Conservation (phyloP, 306 rosid genomes). For the Vicia villosa region DNA sequence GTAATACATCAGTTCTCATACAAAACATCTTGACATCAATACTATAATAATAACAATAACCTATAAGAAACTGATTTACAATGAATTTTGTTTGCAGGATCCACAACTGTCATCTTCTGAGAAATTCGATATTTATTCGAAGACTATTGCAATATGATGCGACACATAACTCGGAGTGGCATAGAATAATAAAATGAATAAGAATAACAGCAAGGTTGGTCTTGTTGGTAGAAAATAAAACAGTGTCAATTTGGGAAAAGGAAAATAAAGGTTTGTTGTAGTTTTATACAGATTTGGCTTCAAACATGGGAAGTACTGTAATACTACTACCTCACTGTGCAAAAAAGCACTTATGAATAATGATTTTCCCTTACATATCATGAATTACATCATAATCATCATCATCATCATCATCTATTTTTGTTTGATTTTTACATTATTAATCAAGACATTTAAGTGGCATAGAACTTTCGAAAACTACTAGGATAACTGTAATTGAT, state of each 20-base stretch:
- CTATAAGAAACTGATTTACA: constrained; percentile 28
- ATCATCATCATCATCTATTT: not conserved
- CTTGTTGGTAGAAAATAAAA: constrained; percentile 1
- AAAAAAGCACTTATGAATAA: not conserved
- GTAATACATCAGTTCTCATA: constrained; percentile 26
- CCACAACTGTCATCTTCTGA: constrained; percentile 59
- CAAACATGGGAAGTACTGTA: not conserved
- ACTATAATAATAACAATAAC: not conserved
- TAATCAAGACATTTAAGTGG: too few relatives aligned
- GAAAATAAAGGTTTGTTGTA: not conserved
- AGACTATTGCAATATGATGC: constrained; percentile 36
- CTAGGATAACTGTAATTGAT: not conserved
- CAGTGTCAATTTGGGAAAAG: constrained; percentile 1
- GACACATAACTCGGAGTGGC: not conserved
- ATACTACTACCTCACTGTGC: not conserved
- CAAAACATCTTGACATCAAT: not conserved
- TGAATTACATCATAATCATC: not conserved
- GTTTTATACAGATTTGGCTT: constrained; percentile 22
- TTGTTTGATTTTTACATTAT: too few relatives aligned
- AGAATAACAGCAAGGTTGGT: not conserved
- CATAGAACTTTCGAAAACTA: not conserved
- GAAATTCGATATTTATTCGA: constrained; percentile 48
- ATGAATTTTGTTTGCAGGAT: constrained; percentile 46
- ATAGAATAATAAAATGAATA: not conserved
- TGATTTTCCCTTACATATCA: not conserved